Base-by-base conservation (phyloP, 2,329 filamentous ascomycete species). In the Epichloe amarillans region DNA sequence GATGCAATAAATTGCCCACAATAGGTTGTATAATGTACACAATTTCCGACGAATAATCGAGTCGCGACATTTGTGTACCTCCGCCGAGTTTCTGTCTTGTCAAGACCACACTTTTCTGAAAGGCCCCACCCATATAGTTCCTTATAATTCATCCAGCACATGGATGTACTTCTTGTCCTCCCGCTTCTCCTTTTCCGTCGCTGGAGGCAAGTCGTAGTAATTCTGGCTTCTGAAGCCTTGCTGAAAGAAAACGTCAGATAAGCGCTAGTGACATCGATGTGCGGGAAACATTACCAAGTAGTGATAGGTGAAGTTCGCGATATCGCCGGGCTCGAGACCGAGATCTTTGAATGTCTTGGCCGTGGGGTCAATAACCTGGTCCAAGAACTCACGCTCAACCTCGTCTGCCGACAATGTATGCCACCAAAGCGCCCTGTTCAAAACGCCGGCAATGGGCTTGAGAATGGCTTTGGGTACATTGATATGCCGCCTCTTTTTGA, bases 81-180 rank as follows among this genome's bases (percentile, higher is more conserved):
- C 26, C 42, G n/a, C 15, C 26, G 42, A 38, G 37, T 5, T n/a
- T 40, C 21, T 10, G 21, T 33, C 17, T 40, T 37, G 11, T 37
- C 19, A 14, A 23, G 33, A 37, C 8, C 23, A 12, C 30, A 11
- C 30, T 10, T n/a, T 46, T 15, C 2, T 11, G 8, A 15, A 39
- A 26, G 17, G 10, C 38, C 6, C 10, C 5, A 37, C 15, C 5
- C 19, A 6, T n/a, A 26, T 5, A 7, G 8, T 33, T 39, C 15
- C 21, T 49, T 83, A 93, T 76, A 89, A 80, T 68, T 93, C 84
- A 66, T 95, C 88, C 64, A 88, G 73, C 54, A 98, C 90, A 68
- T 98, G 93, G 67, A 97, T 73, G 68, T 95, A 98, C 76, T 96
- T 93, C 79, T 84, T 93, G 71, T 97, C 90, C 69, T 97, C 90